Evolutionary conservation across 2,329 filamentous ascomycete genomes (phyloP).

Genomic region (Phialocephala sp.): DNA sequence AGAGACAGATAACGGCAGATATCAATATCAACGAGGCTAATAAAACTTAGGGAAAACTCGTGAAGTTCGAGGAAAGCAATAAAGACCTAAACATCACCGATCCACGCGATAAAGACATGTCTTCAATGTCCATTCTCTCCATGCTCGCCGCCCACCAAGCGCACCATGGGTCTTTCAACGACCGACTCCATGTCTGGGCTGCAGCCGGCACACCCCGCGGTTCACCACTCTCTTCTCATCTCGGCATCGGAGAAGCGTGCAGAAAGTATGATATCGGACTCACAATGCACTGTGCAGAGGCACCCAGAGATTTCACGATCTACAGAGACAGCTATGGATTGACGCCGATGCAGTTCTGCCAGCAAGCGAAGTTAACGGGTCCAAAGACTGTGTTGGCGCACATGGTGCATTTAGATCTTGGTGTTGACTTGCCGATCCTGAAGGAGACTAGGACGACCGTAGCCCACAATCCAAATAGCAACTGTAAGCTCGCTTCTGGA

Average conservation of each 20-base stretch:
- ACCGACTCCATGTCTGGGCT: slow-evolving; percentile 54
- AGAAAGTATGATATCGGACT: slow-evolving; percentile 43
- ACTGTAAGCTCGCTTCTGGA: slow-evolving; percentile 58
- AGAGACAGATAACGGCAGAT: slow-evolving; percentile 31
- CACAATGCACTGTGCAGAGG: slow-evolving; percentile 49
- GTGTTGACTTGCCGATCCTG: slow-evolving; percentile 48
- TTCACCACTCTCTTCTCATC: slow-evolving; percentile 44
- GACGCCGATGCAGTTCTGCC: slow-evolving; percentile 52
- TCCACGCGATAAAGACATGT: slow-evolving; percentile 46
- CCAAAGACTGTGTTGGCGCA: slow-evolving; percentile 55
- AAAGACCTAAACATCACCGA: slow-evolving; percentile 43
- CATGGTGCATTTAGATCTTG: slow-evolving; percentile 55
- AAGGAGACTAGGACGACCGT: slow-evolving; percentile 50
- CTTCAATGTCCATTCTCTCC: slow-evolving; percentile 44
- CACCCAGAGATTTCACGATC: slow-evolving; percentile 46
- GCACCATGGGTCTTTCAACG: slow-evolving; percentile 47
- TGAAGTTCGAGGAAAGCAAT: slow-evolving; percentile 48
- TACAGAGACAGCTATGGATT: slow-evolving; percentile 47
- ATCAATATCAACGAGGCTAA: slow-evolving; percentile 41
- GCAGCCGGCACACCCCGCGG: slow-evolving; percentile 54
- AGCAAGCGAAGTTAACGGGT: slow-evolving; percentile 46
- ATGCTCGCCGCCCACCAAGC: slow-evolving; percentile 43
- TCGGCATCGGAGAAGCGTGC: slow-evolving; percentile 44
- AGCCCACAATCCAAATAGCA: slow-evolving; percentile 57
- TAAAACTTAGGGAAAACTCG: slow-evolving; percentile 47